Base-by-base conservation (phyloP, 768 basidiomycete genomes). In the Suillus weaverae region DNA sequence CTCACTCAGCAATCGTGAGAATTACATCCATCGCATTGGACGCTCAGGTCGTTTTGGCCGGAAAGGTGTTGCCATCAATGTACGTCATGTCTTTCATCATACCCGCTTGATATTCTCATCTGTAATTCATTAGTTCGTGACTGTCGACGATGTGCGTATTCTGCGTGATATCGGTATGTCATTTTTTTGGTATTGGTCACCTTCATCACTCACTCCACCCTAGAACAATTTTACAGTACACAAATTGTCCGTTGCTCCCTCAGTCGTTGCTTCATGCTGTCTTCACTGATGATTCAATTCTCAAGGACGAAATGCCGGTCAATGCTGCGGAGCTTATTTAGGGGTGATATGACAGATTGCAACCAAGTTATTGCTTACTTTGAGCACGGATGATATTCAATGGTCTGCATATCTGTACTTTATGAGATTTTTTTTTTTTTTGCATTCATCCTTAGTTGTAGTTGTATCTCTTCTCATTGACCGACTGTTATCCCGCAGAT, bases 1-100 rank as follows among this genome's bases (percentile, higher is more conserved):
- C 62, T 65, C 67, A 65, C 43, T 60, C 68, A 95, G 90, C 69
- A 95, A 95, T 77, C 93, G 93, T 85, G 97, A 98, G 86, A 98
- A 99, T 79, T 99, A 99, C 82, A 98, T 99, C 70, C 97, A 99
- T 83, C 93, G 97, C 74, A 99, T 99, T 75, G 97, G 97, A 78
- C 95, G 97, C 67, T 97, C 96, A 64, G 97, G 97, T 74, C 95
- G 97, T 65, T 99, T 99, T 81, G 97, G 97, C 70, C 85, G 97
- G 71, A 99, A 99, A 81, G 97, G 97, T 84, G 97, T 99, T 66
- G 97, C 97, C 51, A 99, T 99, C 81, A 99, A 99, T 80, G 96
- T 97, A 73, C 26, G 26, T 80, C 38, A 41, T 61, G 63, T 33
- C 60, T 44, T 62, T 22, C 30, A 35, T 64, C 60, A 57, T 57